A percentile compares a stretch with the other conserved stretches of the same genome.
Evolutionary conservation across 805 yeast species (phyloP).

Genomic region (Kazachstania psychrophila): DNA sequence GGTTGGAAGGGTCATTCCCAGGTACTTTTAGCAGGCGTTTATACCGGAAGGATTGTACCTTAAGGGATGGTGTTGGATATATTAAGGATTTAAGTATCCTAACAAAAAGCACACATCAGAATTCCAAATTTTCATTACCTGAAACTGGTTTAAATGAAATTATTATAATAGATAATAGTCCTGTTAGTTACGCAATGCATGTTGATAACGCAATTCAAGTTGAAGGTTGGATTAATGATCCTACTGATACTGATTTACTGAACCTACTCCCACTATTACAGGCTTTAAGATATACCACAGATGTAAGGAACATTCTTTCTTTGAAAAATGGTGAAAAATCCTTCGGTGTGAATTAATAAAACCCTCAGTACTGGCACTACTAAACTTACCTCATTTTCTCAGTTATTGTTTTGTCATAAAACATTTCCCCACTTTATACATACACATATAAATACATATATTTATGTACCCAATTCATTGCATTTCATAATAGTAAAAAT

Average conservation of each 20-base stretch:
- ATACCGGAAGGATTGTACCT: slow-evolving; percentile 73
- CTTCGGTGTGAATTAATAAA: slow-evolving; percentile 8
- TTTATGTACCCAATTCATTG: no score
- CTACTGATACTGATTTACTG: slow-evolving; percentile 76
- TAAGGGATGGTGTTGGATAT: slow-evolving; percentile 74
- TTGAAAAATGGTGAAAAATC: slow-evolving; percentile 51
- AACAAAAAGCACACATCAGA: slow-evolving; percentile 1
- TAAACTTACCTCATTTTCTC: no score
- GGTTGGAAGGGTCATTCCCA: slow-evolving; percentile 59
- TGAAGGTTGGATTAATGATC: slow-evolving; percentile 97
- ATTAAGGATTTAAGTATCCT: slow-evolving; percentile 52
- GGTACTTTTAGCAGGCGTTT: slow-evolving; percentile 48
- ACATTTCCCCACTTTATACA: no score
- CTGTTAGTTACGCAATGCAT: slow-evolving; percentile 76
- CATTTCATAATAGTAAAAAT: no score
- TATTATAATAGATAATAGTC: slow-evolving; percentile 85
- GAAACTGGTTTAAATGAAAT: slow-evolving; percentile 39
- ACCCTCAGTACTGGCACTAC: no score
- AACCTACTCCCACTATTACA: slow-evolving; percentile 63
- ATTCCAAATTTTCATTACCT: not conserved
- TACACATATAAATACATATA: no score
- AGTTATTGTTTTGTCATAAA: no score
- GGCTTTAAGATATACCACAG: slow-evolving; percentile 62
- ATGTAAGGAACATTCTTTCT: slow-evolving; percentile 70
- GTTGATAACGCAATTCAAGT: slow-evolving; percentile 84